phyloP scores from a whole-genome alignment of 306 rosid species.

The Vigna hirtella region DNA sequence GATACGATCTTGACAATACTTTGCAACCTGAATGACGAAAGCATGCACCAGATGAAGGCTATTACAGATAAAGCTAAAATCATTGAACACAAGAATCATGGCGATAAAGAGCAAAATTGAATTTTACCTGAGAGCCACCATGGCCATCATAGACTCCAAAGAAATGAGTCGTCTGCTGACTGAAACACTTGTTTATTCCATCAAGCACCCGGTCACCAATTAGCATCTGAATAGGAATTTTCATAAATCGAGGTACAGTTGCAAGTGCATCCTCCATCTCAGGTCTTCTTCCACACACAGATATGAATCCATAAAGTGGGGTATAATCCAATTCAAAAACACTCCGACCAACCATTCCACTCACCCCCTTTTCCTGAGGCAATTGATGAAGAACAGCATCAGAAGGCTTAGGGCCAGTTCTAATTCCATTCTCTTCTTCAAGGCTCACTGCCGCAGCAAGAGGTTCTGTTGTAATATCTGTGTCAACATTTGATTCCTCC shows the following conservation, averaged over 20 bases:
- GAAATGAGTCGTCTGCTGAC: constrained; percentile 71
- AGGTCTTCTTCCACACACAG: constrained; percentile 87
- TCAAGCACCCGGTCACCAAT: constrained; percentile 65
- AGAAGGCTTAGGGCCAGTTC: constrained; percentile 51
- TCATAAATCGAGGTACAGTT: constrained; percentile 61
- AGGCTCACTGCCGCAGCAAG: constrained; percentile 56
- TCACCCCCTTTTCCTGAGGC: constrained; percentile 62
- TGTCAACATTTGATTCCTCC: constrained; percentile 49
- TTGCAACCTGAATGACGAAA: constrained; percentile 72
- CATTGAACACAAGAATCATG: constrained; percentile 12
- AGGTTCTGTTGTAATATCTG: constrained; percentile 54
- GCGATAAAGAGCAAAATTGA: constrained; percentile 8
- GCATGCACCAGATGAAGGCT: constrained; percentile 20
- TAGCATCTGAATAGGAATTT: constrained; percentile 84
- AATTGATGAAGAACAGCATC: constrained; percentile 56
- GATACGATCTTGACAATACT: constrained; percentile 80
- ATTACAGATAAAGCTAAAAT: constrained; percentile 1
- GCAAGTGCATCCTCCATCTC: constrained; percentile 96
- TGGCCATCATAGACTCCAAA: constrained; percentile 97
- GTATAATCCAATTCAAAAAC: constrained; percentile 85
- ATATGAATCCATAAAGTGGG: constrained; percentile 84
- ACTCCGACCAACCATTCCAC: constrained; percentile 67
- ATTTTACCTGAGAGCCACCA: constrained; percentile 86
- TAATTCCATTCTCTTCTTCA: constrained; percentile 59
- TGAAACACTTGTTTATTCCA: constrained; percentile 64